Evolutionary conservation across 2,329 filamentous ascomycete genomes (phyloP).

Genomic region (Fusarium tricinctum): DNA sequence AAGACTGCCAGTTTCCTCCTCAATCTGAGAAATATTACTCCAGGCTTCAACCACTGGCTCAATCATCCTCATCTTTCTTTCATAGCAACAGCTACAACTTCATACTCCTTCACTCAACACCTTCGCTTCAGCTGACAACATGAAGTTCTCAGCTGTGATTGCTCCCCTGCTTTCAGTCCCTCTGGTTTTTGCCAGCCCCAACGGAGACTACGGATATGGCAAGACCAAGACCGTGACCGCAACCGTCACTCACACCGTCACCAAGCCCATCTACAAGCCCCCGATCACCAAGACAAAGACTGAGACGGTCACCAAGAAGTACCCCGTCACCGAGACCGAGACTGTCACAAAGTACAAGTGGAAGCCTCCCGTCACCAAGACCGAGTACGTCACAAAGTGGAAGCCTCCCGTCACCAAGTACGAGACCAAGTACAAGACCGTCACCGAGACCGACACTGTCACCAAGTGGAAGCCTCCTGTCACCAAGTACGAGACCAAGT

Average conservation of each 20-base stretch:
- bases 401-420: slow-evolving; percentile 26
- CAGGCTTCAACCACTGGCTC: slow-evolving; percentile 23
- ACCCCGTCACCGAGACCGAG: slow-evolving; percentile 23
- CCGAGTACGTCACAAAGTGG: slow-evolving; percentile 26
- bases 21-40: background rate
- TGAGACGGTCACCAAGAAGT: slow-evolving; percentile 29
- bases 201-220: slow-evolving; percentile 12
- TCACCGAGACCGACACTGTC: slow-evolving; percentile 20
- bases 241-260: slow-evolving; percentile 32
- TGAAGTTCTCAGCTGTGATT: slow-evolving; percentile 35
- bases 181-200: slow-evolving; percentile 26
- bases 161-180: slow-evolving; percentile 25
- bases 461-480: slow-evolving; percentile 32
- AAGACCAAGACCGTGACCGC: slow-evolving; percentile 37
- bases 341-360: slow-evolving; percentile 27
- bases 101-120: background rate
- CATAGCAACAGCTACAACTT: background rate
- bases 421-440: slow-evolving; percentile 23
- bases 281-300: slow-evolving; percentile 38
- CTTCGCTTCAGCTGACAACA: slow-evolving; percentile 27
- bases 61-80: slow-evolving; percentile 20
- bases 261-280: slow-evolving; percentile 32
- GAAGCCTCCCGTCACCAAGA: slow-evolving; percentile 30
- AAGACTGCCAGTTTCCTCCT: slow-evolving; percentile 1
- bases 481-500: slow-evolving; percentile 12